Percentiles rank a stretch among this genome's conserved stretches.
phyloP scores from a whole-genome alignment of 2,329 filamentous ascomycete genomes.

The Pseudogymnoascus sp. region DNA sequence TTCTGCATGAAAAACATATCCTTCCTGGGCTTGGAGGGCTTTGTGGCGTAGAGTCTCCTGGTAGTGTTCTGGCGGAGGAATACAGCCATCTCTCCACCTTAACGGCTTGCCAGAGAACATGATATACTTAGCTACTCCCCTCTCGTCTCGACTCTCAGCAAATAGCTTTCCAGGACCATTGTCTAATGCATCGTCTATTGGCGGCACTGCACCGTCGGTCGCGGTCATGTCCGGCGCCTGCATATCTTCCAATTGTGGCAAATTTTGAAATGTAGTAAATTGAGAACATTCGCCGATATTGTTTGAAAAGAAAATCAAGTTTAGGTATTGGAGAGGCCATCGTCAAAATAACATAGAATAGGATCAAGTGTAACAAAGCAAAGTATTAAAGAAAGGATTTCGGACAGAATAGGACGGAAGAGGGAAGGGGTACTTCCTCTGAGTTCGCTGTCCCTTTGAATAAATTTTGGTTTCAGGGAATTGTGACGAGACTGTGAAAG shows the following conservation, averaged over 20 bases:
- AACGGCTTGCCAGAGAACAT: background rate
- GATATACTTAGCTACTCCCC: background rate
- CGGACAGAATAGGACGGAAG: background rate
- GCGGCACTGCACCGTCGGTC: background rate
- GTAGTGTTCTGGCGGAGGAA: background rate
- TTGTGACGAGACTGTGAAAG: background rate
- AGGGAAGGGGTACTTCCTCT: background rate
- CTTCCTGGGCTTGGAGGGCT: background rate
- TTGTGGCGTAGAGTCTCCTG: background rate
- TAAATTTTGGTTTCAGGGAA: background rate
- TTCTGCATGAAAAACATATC: slow-evolving; percentile 4
- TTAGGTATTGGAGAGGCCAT: background rate
- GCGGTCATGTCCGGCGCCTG: background rate
- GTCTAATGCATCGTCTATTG: background rate
- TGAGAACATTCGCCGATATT: background rate
- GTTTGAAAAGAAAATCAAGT: background rate
- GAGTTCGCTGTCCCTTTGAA: background rate
- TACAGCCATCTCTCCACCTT: background rate
- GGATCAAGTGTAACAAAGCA: slow-evolving; percentile 3
- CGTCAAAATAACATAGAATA: slow-evolving; percentile 6
- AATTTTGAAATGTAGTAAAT: background rate
- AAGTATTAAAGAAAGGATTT: background rate
- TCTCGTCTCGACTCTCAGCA: background rate
- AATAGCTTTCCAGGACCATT: background rate
- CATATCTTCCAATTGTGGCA: background rate